Evolutionary conservation across 495 filamentous ascomycete species (phyloP), one percentile per base, ranked within the genome.

Genomic region (Tuber melanosporum): DNA sequence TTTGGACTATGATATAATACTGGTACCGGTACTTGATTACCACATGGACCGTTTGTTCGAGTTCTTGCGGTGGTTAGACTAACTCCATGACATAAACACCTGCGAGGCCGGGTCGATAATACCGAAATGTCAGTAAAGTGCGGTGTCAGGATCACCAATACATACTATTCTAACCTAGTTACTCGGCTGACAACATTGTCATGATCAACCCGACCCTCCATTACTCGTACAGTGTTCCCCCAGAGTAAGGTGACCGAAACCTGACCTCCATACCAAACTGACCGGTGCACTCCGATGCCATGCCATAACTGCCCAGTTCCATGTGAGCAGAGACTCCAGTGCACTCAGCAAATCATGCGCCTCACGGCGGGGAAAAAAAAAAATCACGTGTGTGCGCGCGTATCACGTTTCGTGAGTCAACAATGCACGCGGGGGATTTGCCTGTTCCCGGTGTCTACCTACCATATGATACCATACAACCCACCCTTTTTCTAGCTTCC

Each of bases 401-500:
- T 66, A 32, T 66, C 57, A 66, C 57, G 57, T 32, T 66, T 66
- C 57, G 4, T 66, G 57, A 66, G n/a, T 66, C 57, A 66, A 66
- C 15, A 66, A 32, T 10, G 10, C 57, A 32, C 57, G 57, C 57
- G 57, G 57, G n/a, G 57, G 14, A 32, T 66, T 66, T 32, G 26
- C 57, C n/a, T 66, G 57, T n/a, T 32, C 3, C 57, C 26, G 26
- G 57, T 66, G 57, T 66, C 57, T 62, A 66, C 57, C 57, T 66
- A 66, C 26, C 52, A 0, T 62, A 62, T 57, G 12, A 32, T 32
- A 66, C 57, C 32, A 32, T 1, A 32, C 32, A 32, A 15, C 12
- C 26, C 26, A 22, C 57, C n/a, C 26, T 32, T 22, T 22, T 66
- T 66, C 57, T 12, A 66, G 57, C 57, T 32, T 66, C 57, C 57